phyloP scores from a whole-genome alignment of 352 stramenopile species.

The Pythium dissotocum region DNA sequence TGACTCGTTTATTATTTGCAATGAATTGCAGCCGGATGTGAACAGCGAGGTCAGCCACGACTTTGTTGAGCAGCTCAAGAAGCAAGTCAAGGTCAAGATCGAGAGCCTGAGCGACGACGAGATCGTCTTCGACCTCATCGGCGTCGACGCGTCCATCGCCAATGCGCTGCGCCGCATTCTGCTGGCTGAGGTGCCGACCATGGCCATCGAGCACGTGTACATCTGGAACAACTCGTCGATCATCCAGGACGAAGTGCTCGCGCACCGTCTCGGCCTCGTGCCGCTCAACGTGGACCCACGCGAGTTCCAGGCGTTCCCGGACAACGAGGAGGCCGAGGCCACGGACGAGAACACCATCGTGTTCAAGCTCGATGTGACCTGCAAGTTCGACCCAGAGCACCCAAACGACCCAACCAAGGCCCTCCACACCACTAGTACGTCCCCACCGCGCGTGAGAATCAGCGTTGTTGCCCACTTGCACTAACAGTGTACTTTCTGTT shows the following conservation, averaged over 20 bases:
- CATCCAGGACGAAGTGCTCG: constrained; percentile 92
- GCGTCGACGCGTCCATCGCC: constrained; percentile 90
- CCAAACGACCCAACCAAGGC: constrained; percentile 71
- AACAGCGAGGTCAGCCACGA: constrained; percentile 71
- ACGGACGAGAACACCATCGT: constrained; percentile 97
- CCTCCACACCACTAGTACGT: constrained; percentile 58
- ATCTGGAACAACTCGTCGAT: constrained; percentile 95
- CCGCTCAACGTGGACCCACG: constrained; percentile 82
- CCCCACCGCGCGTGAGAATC: background rate
- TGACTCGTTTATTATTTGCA: background rate
- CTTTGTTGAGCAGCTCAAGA: constrained; percentile 84
- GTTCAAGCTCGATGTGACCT: constrained; percentile 94
- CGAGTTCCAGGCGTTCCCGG: constrained; percentile 85
- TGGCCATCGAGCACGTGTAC: constrained; percentile 94
- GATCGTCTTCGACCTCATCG: constrained; percentile 92
- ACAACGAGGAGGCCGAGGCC: constrained; percentile 87
- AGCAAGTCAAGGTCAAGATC: constrained; percentile 85
- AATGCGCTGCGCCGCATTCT: constrained; percentile 92
- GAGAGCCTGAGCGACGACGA: constrained; percentile 82
- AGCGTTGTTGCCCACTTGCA: too few relatives aligned
- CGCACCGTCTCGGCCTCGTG: constrained; percentile 88
- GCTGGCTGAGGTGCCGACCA: constrained; percentile 90
- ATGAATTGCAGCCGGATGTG: constrained; percentile 60
- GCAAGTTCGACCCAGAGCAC: constrained; percentile 67
- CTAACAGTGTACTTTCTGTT: background rate